Evolutionary conservation across 1,284 basidiomycete species (phyloP).

Genomic region (Farysia itapuensis): DNA sequence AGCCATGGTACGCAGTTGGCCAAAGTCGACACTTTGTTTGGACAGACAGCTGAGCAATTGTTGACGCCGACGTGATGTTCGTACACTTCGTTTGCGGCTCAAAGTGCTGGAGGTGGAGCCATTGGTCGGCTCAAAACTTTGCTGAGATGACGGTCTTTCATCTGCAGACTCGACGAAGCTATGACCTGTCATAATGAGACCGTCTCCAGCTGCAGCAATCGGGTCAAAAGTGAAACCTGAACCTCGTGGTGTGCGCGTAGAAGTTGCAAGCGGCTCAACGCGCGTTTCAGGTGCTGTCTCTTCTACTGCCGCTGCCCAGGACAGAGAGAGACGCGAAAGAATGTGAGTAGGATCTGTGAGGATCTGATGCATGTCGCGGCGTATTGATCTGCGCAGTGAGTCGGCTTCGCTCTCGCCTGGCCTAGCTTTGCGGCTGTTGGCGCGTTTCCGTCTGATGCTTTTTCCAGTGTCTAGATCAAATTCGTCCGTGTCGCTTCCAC

Average conservation of each 20-base stretch:
- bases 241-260: conserved; percentile 17
- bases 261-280: conserved; percentile 11
- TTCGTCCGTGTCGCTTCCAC: conserved; percentile 23
- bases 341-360: conserved; percentile 32
- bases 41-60: conserved; percentile 42
- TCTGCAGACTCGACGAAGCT: conserved; percentile 25
- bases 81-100: conserved; percentile 27
- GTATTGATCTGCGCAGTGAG: conserved; percentile 12
- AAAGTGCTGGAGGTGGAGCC: not conserved
- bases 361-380: conserved; percentile 15
- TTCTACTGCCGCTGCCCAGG: conserved; percentile 9
- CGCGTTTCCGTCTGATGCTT: conserved; percentile 7
- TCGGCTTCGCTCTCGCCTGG: conserved; percentile 27
- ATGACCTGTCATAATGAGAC: conserved; percentile 41
- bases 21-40: conserved; percentile 59
- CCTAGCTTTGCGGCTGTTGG: conserved; percentile 11
- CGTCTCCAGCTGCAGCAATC: conserved; percentile 49
- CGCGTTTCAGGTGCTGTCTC: not conserved
- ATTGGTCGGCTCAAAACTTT: conserved; percentile 4
- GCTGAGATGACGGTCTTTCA: not conserved
- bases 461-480: conserved; percentile 30
- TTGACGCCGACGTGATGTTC: conserved; percentile 37
- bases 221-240: conserved; percentile 42
- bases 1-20: conserved; percentile 81
- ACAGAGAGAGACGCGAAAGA: conserved; percentile 18